These are phyloP conservation scores for Phyllosticta ampelicida DNA, from an alignment of 2,329 filamentous ascomycete genomes.

Conservation along the genomic window DNA sequence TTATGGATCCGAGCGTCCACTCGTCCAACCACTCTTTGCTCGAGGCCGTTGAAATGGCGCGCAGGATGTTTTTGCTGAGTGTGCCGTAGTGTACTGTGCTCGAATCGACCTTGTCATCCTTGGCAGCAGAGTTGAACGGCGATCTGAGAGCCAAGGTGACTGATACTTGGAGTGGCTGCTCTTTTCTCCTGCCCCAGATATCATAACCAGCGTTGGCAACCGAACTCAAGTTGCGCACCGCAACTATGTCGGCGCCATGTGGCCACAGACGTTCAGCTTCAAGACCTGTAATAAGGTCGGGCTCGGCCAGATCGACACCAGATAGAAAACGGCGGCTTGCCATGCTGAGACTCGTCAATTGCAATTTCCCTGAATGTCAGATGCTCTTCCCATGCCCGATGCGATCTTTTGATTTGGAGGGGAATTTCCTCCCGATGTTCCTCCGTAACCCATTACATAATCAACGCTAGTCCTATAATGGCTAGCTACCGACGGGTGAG, in stretches of 20 bases:
- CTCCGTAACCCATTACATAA: not conserved
- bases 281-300: not conserved
- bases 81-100: conserved; percentile 68
- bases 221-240: conserved; percentile 51
- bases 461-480: not conserved
- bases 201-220: conserved; percentile 49
- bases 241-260: conserved; percentile 35
- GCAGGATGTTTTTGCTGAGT: conserved; percentile 55
- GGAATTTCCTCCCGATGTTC: not conserved
- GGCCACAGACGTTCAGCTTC: conserved; percentile 8
- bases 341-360: not conserved
- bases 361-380: no score
- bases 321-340: not conserved
- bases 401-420: not conserved
- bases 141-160: conserved; percentile 46
- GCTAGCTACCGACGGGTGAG: not conserved
- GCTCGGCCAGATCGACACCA: not conserved
- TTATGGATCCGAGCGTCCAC: conserved; percentile 14
- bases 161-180: conserved; percentile 53
- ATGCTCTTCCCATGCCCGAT: no score
- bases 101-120: conserved; percentile 49
- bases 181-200: conserved; percentile 54
- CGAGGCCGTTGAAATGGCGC: conserved; percentile 24
- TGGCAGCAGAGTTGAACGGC: conserved; percentile 48
- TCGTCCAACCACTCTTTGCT: conserved; percentile 17